A percentile compares a stretch with the other conserved stretches of the same genome.
These are phyloP conservation scores for Sanguinoderma infundibulare DNA, from an alignment of 1,284 basidiomycete species.

Conservation along the genomic window DNA sequence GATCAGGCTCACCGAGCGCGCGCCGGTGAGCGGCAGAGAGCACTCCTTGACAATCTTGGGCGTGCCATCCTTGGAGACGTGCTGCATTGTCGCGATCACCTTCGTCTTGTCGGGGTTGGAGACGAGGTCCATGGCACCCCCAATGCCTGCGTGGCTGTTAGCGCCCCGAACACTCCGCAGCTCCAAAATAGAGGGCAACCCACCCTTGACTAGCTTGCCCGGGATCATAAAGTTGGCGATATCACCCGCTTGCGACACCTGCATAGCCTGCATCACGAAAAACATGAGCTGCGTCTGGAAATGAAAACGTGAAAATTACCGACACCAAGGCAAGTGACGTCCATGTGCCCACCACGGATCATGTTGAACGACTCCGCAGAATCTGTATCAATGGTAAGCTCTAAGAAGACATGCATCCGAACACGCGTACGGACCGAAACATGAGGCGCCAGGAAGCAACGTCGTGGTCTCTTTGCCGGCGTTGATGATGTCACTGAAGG, in stretches of 20 bases:
- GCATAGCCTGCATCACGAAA: conserved; percentile 70
- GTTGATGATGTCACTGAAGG: conserved; percentile 82
- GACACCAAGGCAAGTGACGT: conserved; percentile 87
- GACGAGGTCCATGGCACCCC: conserved; percentile 95
- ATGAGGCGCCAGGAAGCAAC: conserved; percentile 86
- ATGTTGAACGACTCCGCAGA: conserved; percentile 92
- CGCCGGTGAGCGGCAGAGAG: conserved; percentile 87
- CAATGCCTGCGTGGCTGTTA: conserved; percentile 64
- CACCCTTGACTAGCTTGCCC: conserved; percentile 88
- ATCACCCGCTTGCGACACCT: conserved; percentile 90
- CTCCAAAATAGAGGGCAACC: conserved; percentile 9
- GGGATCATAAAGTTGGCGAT: conserved; percentile 98
- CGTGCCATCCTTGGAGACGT: conserved; percentile 87
- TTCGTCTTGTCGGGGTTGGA: conserved; percentile 92
- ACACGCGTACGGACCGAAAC: conserved; percentile 68
- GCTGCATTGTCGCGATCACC: conserved; percentile 89
- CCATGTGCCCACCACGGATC: conserved; percentile 94
- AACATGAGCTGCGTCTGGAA: conserved; percentile 1
- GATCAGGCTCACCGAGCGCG: conserved; percentile 84
- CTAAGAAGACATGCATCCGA: neutral
- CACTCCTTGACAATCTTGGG: conserved; percentile 89
- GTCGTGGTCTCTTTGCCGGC: conserved; percentile 96
- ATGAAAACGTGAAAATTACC: conserved; percentile 26
- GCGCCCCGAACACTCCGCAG: too few relatives aligned
- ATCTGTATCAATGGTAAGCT: conserved; percentile 46